These are phyloP conservation scores for Lachnum nothofagi DNA, from an alignment of 2,329 filamentous ascomycete species.

Conservation along the genomic window DNA sequence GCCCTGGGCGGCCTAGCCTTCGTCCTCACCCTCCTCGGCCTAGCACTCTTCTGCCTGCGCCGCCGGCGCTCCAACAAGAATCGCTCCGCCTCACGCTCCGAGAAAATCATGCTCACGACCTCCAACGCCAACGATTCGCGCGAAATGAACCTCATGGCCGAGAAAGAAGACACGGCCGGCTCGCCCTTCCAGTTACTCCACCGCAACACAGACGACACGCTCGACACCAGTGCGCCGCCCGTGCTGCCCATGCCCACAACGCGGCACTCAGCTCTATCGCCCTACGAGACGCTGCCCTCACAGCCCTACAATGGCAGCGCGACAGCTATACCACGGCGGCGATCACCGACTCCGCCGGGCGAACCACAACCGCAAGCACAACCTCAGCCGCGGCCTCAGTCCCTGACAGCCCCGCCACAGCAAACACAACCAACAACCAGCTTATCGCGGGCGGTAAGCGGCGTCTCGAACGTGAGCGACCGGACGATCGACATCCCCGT, in stretches of 20 bases:
- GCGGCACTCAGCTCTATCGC: conserved; percentile 11
- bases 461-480: too few relatives aligned
- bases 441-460: too few relatives aligned
- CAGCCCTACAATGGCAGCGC: conserved; percentile 15
- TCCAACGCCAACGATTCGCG: conserved; percentile 16
- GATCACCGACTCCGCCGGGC: conserved; percentile 11
- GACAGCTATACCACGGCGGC: conserved; percentile 15
- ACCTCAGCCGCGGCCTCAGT: too few relatives aligned
- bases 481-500: too few relatives aligned
- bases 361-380: not conserved
- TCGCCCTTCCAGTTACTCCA: not conserved
- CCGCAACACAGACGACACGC: not conserved
- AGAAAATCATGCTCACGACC: conserved; percentile 21
- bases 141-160: conserved; percentile 13
- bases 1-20: conserved; percentile 20
- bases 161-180: conserved; percentile 21
- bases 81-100: conserved; percentile 2
- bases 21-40: conserved; percentile 15
- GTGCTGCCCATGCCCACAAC: conserved; percentile 9
- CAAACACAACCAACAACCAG: too few relatives aligned
- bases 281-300: conserved; percentile 14
- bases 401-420: too few relatives aligned
- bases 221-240: not conserved
- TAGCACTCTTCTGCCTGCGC: conserved; percentile 21
- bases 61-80: conserved; percentile 14